Base-by-base conservation (phyloP, 768 basidiomycete genomes). In the Termitomyces sp. region DNA sequence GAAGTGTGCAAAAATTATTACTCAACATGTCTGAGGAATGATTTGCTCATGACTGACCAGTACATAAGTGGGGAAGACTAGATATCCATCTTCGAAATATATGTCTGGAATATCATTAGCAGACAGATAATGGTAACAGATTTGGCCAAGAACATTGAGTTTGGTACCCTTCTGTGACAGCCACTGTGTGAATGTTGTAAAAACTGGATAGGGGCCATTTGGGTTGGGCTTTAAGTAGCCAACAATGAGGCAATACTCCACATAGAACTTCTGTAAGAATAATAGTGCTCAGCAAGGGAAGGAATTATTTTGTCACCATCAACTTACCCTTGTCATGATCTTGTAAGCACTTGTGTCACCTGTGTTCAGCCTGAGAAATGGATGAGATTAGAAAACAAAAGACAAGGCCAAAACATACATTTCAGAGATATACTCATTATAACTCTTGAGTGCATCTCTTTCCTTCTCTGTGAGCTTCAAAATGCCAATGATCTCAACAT, bases 81-180 rank as follows among this genome's bases (percentile, higher is more conserved):
- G 21, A 7, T 12, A 1, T 3, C 67, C 67, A 5, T 66, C 50
- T n/a, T 56, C 44, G 9, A 68, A 65, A 2, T 12, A 5, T 2
- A 66, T 37, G 1, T 46, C 51, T 9, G 60, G 62, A 0, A 51
- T 58, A 17, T 64, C 46, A 35, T 70, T 64, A 1, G 62, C 57
- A 3, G 31, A 49, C 9, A 33, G 9, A 9, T 33, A 33, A 33
- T 33, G 31, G 10, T 10, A 1, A 10, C 31, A 33, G 9, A 10
- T 33, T 10, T 9, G 9, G 0, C 9, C 9, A 10, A 33, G 31
- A 30, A 12, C 42, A 14, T 65, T 58, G 48, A 67, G 52, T 52
- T 67, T 67, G 2, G 64, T 65, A 4, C 52, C 53, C 41, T 62
- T 63, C 0, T 58, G 17, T 3, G 40, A 5, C 12, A 54, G 35